Conservation (phyloP, 2,329 filamentous ascomycete species). For the Alternaria consortialis region DNA sequence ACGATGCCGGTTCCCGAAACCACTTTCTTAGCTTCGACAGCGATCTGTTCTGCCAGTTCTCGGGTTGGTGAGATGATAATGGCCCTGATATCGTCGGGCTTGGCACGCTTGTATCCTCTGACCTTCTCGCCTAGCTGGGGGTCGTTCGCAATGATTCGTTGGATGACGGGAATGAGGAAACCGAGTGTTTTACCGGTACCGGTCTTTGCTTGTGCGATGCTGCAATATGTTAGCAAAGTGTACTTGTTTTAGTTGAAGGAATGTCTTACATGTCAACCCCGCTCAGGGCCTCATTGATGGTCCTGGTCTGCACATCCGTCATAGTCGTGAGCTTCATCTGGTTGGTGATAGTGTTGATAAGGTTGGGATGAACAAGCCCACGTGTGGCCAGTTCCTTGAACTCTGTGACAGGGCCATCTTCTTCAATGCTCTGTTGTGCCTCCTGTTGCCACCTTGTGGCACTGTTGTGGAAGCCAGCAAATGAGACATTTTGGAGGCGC, state of each 20-base stretch:
- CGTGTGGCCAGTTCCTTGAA: slow-evolving; percentile 57
- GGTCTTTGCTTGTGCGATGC: slow-evolving; percentile 90
- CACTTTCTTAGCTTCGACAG: slow-evolving; percentile 76
- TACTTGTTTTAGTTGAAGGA: neutral
- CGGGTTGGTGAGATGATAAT: slow-evolving; percentile 70
- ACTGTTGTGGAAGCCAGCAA: slow-evolving; percentile 52
- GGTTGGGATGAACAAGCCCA: slow-evolving; percentile 66
- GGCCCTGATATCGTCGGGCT: slow-evolving; percentile 64
- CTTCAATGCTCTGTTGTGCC: slow-evolving; percentile 22
- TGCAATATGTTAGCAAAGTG: slow-evolving; percentile 28
- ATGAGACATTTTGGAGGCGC: slow-evolving; percentile 30
- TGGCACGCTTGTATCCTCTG: slow-evolving; percentile 53
- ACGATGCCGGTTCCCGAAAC: slow-evolving; percentile 71
- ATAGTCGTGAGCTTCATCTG: slow-evolving; percentile 82
- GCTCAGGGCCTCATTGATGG: slow-evolving; percentile 80
- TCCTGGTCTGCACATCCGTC: slow-evolving; percentile 90
- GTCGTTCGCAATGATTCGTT: slow-evolving; percentile 75
- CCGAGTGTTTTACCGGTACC: slow-evolving; percentile 97
- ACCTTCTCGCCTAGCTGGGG: slow-evolving; percentile 65
- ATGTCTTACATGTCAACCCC: slow-evolving; percentile 80
- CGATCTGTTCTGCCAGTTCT: slow-evolving; percentile 71
- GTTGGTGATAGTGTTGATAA: slow-evolving; percentile 74
- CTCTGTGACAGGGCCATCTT: slow-evolving; percentile 48
- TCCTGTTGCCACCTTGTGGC: slow-evolving; percentile 47
- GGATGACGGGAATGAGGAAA: slow-evolving; percentile 86